phyloP scores from a whole-genome alignment of 108 stramenopile genomes.

The Mediolabrus comicus region DNA sequence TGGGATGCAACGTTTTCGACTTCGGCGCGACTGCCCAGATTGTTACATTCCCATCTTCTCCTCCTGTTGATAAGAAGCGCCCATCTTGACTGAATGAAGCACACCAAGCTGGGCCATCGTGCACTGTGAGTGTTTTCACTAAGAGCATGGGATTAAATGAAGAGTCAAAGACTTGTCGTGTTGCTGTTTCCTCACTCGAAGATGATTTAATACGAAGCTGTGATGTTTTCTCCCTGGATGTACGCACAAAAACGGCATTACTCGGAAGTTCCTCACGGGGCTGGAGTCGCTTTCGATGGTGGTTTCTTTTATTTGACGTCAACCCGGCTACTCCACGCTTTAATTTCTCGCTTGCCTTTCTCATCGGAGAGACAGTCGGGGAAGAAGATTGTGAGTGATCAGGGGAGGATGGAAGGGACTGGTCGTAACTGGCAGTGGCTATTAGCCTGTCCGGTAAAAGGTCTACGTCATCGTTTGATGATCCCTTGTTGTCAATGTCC shows the following conservation, averaged over 20 bases:
- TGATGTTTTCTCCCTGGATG: conserved; percentile 16
- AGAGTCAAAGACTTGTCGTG: background rate
- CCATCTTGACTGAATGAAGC: conserved; percentile 43
- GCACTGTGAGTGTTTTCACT: conserved; percentile 35
- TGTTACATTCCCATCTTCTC: conserved; percentile 42
- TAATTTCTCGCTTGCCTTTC: conserved; percentile 5
- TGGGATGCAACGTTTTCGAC: conserved; percentile 29
- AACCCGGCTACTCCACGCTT: conserved; percentile 8
- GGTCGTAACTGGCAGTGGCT: background rate
- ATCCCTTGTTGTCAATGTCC: conserved; percentile 28
- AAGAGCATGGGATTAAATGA: conserved; percentile 45
- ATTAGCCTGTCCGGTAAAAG: conserved; percentile 20
- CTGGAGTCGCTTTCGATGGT: conserved; percentile 18
- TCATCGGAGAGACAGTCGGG: background rate
- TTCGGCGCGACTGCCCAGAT: conserved; percentile 50
- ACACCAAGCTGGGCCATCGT: conserved; percentile 52
- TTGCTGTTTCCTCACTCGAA: background rate
- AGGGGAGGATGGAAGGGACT: background rate
- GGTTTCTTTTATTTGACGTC: conserved; percentile 2
- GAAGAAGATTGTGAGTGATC: background rate
- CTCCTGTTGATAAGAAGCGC: conserved; percentile 48
- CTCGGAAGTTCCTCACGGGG: conserved; percentile 27
- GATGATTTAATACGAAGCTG: background rate
- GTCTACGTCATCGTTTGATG: conserved; percentile 23
- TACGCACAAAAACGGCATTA: conserved; percentile 35